These are phyloP conservation scores for Xylariaceae sp. DNA, from an alignment of 2,329 filamentous ascomycete genomes.

Conservation along the genomic window DNA sequence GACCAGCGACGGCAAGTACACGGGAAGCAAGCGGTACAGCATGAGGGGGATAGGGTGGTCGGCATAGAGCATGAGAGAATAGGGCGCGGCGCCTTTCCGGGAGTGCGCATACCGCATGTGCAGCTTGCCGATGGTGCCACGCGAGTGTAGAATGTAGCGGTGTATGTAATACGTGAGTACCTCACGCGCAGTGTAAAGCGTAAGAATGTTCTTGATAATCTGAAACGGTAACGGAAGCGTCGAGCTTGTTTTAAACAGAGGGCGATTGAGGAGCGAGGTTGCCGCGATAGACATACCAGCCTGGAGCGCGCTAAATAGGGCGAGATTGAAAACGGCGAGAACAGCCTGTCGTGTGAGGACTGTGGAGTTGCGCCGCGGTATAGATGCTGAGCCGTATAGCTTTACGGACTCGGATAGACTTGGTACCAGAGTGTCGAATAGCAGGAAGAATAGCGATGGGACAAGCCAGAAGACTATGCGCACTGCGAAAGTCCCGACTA, in stretches of 20 bases:
- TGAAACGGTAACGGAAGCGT: constrained; percentile 54
- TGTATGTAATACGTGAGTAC: constrained; percentile 72
- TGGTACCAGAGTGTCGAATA: constrained; percentile 70
- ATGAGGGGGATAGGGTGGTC: constrained; percentile 67
- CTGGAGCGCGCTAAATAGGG: constrained; percentile 43
- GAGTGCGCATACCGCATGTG: constrained; percentile 51
- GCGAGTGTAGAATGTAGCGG: constrained; percentile 63
- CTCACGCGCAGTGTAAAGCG: constrained; percentile 49
- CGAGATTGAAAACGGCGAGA: constrained; percentile 47
- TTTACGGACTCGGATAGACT: constrained; percentile 69
- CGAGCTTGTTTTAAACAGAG: constrained; percentile 48
- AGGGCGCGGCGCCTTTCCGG: constrained; percentile 50
- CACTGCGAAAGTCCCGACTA: constrained; percentile 66
- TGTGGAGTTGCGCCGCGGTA: constrained; percentile 45
- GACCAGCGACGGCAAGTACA: constrained; percentile 63
- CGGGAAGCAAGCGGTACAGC: constrained; percentile 60
- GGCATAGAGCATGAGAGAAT: constrained; percentile 61
- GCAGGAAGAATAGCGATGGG: constrained; percentile 69
- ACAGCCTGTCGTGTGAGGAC: constrained; percentile 36
- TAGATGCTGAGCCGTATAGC: constrained; percentile 52
- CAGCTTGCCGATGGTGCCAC: constrained; percentile 37
- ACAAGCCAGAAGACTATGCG: constrained; percentile 69
- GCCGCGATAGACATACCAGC: constrained; percentile 40
- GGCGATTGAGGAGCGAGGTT: constrained; percentile 32
- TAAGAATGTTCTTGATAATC: constrained; percentile 46